Evolutionary conservation across 805 yeast genomes (phyloP).

Genomic region (Candida michaelii): DNA sequence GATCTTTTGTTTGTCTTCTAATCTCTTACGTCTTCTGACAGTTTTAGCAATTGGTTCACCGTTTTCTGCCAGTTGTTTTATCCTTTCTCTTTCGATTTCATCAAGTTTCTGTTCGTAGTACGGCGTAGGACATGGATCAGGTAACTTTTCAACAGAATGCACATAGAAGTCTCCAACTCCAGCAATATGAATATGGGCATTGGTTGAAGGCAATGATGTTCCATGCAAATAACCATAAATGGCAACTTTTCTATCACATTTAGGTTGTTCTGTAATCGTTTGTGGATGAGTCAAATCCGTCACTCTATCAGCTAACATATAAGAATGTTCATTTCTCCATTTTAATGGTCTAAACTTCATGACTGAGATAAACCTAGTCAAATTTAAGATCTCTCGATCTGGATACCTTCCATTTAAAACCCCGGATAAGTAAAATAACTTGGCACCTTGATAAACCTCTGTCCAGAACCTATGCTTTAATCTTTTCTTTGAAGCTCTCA

Average conservation of each 20-base stretch:
- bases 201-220: slow-evolving; percentile 67
- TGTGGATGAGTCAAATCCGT: slow-evolving; percentile 95
- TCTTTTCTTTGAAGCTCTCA: slow-evolving; percentile 87
- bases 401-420: slow-evolving; percentile 97
- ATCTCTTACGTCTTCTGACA: slow-evolving; percentile 73
- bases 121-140: slow-evolving; percentile 99
- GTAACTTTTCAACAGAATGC: slow-evolving; percentile 77
- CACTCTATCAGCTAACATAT: slow-evolving; percentile 84
- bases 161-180: slow-evolving; percentile 92
- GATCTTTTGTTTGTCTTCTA: slow-evolving; percentile 90
- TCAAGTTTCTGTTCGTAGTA: slow-evolving; percentile 82
- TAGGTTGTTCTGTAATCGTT: slow-evolving; percentile 70
- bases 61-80: slow-evolving; percentile 61
- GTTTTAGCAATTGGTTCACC: slow-evolving; percentile 56
- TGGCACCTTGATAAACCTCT: slow-evolving; percentile 98
- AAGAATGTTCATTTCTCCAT: slow-evolving; percentile 99
- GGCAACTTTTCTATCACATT: slow-evolving; percentile 86
- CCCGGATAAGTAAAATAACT: slow-evolving; percentile 89
- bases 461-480: slow-evolving; percentile 97
- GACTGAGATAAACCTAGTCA: slow-evolving; percentile 89
- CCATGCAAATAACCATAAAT: slow-evolving; percentile 95
- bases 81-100: slow-evolving; percentile 73
- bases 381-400: slow-evolving; percentile 89
- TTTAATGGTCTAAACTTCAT: slow-evolving; percentile 99
- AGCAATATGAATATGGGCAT: slow-evolving; percentile 85